Base-by-base conservation (phyloP, 352 stramenopile genomes). In the Peronosclerospora sorghi region DNA sequence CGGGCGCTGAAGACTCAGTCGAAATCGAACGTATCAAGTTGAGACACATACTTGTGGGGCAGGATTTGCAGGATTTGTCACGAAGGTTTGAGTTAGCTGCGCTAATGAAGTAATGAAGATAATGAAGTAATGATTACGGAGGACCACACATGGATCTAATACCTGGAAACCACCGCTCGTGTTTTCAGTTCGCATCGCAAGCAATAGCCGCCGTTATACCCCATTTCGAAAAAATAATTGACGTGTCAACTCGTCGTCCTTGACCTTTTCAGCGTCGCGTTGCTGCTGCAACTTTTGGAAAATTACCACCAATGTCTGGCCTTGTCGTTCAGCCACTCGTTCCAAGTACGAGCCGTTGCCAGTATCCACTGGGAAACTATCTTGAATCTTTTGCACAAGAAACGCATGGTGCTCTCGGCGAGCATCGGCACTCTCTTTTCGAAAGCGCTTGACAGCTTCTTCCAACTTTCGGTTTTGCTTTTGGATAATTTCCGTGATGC, bases 21-120 rank as follows among this genome's bases (percentile, higher is more conserved):
- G 56, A 71, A 6, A 40, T 62, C 15, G 48, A 66, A 2, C 8
- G 29, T 8, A 19, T 32, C 48, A 65, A 19, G 26, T 79, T 2
- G 64, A 79, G 48, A 58, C 52, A 28, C 58, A 73, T 29, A 79
- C 67, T 38, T 75, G 54, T 23, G 73, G 64, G 20, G 67, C 57
- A 12, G 67, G 59, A 13, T 36, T 79, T n/a, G n/a, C n/a, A n/a
- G n/a, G n/a, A 15, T 68, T 79, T 35, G 68, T 65, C 51, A 38
- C 40, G 38, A 54, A 62, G 41, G 8, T 12, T 35, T 48, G 27
- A 49, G 43, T 26, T 26, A 26, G n/a, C 4, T 6, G 30, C 12
- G 8, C 30, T 19, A 35, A 8, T 5, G 2, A 35, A 32, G n/a
- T 15, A 20, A 1, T 41, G 26, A n/a, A 21, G 8, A 29, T 23